These are phyloP conservation scores for Diutina ranongensis DNA, from an alignment of 1,139 yeast genomes.

Conservation along the genomic window DNA sequence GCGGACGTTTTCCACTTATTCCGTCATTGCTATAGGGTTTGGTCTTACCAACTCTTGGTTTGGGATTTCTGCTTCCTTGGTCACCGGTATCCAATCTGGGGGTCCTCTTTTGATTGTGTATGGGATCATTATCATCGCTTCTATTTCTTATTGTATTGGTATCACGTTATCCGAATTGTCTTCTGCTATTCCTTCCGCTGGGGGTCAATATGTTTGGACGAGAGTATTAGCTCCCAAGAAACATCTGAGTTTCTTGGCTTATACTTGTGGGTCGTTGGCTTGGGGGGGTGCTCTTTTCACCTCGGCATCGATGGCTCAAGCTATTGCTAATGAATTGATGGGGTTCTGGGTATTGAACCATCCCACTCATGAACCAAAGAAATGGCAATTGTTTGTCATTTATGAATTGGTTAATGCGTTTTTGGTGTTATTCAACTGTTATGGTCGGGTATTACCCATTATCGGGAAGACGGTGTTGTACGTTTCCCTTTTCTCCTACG, in stretches of 20 bases:
- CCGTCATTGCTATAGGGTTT: constrained; percentile 54
- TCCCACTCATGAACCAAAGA: constrained; percentile 28
- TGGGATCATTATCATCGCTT: constrained; percentile 54
- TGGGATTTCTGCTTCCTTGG: constrained; percentile 53
- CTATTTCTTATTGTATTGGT: constrained; percentile 38
- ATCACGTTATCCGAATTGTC: constrained; percentile 42
- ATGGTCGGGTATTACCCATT: constrained; percentile 44
- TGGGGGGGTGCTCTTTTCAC: constrained; percentile 51
- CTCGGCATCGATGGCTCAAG: constrained; percentile 40
- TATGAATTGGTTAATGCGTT: constrained; percentile 29
- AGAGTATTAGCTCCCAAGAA: constrained; percentile 40
- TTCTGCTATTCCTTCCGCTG: constrained; percentile 47
- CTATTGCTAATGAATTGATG: constrained; percentile 36
- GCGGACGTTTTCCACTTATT: constrained; percentile 40
- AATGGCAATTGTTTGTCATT: constrained; percentile 41
- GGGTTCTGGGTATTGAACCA: constrained; percentile 40
- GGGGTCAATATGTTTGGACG: constrained; percentile 55
- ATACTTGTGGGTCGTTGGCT: constrained; percentile 43
- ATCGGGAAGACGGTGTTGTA: constrained; percentile 43
- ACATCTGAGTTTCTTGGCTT: constrained; percentile 36
- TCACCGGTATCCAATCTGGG: constrained; percentile 53
- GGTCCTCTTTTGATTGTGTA: constrained; percentile 60
- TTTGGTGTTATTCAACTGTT: constrained; percentile 41
- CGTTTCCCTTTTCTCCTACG: constrained; percentile 41
- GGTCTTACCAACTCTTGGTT: constrained; percentile 65